Conservation (phyloP, 1,284 basidiomycete species). For the Sanguinoderma infundibulare region DNA sequence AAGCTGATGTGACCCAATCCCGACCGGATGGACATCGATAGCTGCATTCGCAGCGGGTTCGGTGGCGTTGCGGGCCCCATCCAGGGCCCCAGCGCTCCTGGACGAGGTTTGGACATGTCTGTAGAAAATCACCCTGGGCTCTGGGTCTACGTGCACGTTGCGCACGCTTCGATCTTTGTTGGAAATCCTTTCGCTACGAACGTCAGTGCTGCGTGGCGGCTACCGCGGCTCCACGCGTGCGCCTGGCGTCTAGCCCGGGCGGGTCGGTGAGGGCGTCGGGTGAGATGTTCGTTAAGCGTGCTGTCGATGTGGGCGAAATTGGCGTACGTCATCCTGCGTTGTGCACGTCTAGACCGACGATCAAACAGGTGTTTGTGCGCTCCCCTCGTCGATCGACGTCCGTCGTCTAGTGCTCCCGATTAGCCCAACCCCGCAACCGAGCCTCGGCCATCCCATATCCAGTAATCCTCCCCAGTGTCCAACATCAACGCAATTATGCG, state of each 20-base stretch:
- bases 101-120: neutral
- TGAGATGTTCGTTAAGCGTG: neutral
- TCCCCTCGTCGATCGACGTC: constrained; percentile 12
- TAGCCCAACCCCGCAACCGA: neutral
- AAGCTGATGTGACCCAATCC: neutral
- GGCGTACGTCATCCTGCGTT: constrained; percentile 15
- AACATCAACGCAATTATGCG: neutral
- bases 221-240: neutral
- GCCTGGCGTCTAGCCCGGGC: neutral
- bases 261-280: neutral
- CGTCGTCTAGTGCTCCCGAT: constrained; percentile 4
- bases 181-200: neutral
- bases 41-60: neutral
- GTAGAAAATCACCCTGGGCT: no score
- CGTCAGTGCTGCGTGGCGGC: neutral
- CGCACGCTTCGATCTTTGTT: no score
- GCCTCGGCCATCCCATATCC: neutral
- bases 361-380: constrained; percentile 3
- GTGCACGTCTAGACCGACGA: constrained; percentile 17
- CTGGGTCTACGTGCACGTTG: no score
- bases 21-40: neutral
- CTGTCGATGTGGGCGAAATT: constrained; percentile 11
- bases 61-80: neutral
- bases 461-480: neutral
- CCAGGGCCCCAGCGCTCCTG: neutral